Percentiles rank a stretch among this genome's conserved stretches.
phyloP scores from a whole-genome alignment of 768 basidiomycete genomes.

The Serendipita indica region DNA sequence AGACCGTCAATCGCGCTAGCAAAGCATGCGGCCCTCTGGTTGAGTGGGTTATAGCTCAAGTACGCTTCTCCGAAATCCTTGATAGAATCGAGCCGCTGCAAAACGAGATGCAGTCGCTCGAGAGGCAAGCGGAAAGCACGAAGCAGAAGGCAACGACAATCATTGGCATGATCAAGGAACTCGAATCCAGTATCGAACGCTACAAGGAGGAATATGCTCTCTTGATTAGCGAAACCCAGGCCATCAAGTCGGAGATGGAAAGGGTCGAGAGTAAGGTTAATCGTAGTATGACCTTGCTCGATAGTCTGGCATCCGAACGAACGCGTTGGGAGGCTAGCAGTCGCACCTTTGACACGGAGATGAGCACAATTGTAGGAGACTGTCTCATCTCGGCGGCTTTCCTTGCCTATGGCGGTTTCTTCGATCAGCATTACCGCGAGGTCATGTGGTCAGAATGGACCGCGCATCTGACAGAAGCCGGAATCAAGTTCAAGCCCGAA shows the following conservation, averaged over 20 bases:
- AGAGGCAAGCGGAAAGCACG: conserved; percentile 85
- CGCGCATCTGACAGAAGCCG: conserved; percentile 73
- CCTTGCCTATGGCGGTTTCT: conserved; percentile 94
- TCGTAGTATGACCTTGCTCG: conserved; percentile 87
- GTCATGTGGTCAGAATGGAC: conserved; percentile 96
- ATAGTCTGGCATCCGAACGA: conserved; percentile 88
- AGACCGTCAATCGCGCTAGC: conserved; percentile 86
- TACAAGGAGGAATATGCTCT: conserved; percentile 98
- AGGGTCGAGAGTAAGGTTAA: conserved; percentile 94
- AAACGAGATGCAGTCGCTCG: conserved; percentile 86
- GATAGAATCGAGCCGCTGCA: conserved; percentile 94
- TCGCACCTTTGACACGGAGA: conserved; percentile 89
- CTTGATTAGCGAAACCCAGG: conserved; percentile 90
- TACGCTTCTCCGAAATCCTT: conserved; percentile 90
- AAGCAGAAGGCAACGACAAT: conserved; percentile 86
- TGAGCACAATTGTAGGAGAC: conserved; percentile 97
- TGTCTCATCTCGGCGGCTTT: conserved; percentile 91
- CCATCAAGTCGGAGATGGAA: conserved; percentile 97
- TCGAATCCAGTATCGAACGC: conserved; percentile 78
- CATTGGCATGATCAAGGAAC: conserved; percentile 79
- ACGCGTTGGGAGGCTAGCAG: conserved; percentile 90
- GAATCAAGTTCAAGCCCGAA: conserved; percentile 82
- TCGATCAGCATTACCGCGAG: conserved; percentile 96
- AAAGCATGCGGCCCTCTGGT: conserved; percentile 96
- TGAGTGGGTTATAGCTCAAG: conserved; percentile 96